Conservation (phyloP, 306 rosid species). For the Malus sylvestris region DNA sequence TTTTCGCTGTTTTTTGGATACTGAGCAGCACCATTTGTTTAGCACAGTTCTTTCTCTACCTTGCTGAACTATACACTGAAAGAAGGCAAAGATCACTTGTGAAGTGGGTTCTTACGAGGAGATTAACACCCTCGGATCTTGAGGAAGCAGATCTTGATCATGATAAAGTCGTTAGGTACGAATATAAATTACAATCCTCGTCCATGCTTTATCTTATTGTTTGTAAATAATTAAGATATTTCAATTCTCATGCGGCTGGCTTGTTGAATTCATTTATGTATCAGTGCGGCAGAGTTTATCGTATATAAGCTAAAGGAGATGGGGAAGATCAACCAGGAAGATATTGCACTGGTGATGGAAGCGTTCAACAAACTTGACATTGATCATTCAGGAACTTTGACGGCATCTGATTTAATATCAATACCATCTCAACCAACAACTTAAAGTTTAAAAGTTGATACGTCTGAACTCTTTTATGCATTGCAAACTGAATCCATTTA, state of each 20-base stretch:
- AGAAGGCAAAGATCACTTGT: conserved; percentile 50
- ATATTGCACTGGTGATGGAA: conserved; percentile 52
- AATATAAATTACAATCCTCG: background rate
- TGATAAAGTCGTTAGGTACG: conserved; percentile 63
- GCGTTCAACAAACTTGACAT: conserved; percentile 47
- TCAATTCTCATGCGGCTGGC: background rate
- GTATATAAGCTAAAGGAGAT: conserved; percentile 80
- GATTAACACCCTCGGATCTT: conserved; percentile 48
- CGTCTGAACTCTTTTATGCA: background rate
- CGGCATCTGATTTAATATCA: conserved; percentile 49
- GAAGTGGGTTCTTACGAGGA: conserved; percentile 49
- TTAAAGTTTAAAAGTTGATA: background rate
- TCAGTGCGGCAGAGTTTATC: conserved; percentile 65
- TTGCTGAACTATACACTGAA: conserved; percentile 62
- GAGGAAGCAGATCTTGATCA: conserved; percentile 84
- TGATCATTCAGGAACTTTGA: conserved; percentile 70
- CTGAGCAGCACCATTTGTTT: conserved; percentile 70
- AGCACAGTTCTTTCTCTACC: conserved; percentile 66
- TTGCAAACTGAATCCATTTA: no score
- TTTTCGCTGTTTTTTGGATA: conserved; percentile 79
- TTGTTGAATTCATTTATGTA: background rate
- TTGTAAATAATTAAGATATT: background rate
- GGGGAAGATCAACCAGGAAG: conserved; percentile 64
- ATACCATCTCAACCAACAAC: background rate
- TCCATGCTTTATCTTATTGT: background rate